Conservation (phyloP, 108 stramenopile species). For the Cyclotella sp. region DNA sequence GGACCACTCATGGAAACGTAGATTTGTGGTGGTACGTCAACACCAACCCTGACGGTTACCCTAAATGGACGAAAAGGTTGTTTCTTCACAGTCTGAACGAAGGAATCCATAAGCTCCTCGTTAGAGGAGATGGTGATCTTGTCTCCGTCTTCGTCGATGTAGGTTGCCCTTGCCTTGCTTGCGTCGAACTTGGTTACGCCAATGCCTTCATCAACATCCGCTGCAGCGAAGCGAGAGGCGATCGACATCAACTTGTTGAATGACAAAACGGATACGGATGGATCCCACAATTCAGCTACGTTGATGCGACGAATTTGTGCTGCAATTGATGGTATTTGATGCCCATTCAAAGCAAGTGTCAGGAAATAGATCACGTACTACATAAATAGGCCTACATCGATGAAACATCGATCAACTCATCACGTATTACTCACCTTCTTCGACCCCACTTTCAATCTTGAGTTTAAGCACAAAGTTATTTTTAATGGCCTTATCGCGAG, state of each 20-base stretch:
- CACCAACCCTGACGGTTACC: constrained; percentile 46
- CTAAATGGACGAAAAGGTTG: constrained; percentile 55
- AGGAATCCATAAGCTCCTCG: constrained; percentile 75
- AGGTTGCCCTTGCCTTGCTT: constrained; percentile 47
- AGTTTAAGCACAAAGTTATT: constrained; percentile 70
- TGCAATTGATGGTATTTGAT: constrained; percentile 23
- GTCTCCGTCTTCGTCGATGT: constrained; percentile 81
- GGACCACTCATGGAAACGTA: too few relatives aligned
- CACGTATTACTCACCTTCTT: constrained; percentile 40
- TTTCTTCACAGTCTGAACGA: constrained; percentile 59
- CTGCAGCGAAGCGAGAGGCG: constrained; percentile 44
- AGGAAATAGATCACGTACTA: not conserved
- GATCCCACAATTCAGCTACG: constrained; percentile 57
- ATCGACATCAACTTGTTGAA: constrained; percentile 60
- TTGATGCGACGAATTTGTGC: constrained; percentile 67
- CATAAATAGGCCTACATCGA: not conserved
- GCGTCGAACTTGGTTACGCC: constrained; percentile 32
- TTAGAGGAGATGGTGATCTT: constrained; percentile 66
- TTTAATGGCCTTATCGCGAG: constrained; percentile 35
- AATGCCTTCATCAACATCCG: constrained; percentile 12
- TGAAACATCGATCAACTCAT: not conserved
- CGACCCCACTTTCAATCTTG: constrained; percentile 54
- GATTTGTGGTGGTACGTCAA: not conserved
- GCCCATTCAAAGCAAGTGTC: constrained; percentile 11
- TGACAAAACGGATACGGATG: constrained; percentile 43